Conservation (phyloP, 73 alveolate species). For the Stentor roeselii region DNA sequence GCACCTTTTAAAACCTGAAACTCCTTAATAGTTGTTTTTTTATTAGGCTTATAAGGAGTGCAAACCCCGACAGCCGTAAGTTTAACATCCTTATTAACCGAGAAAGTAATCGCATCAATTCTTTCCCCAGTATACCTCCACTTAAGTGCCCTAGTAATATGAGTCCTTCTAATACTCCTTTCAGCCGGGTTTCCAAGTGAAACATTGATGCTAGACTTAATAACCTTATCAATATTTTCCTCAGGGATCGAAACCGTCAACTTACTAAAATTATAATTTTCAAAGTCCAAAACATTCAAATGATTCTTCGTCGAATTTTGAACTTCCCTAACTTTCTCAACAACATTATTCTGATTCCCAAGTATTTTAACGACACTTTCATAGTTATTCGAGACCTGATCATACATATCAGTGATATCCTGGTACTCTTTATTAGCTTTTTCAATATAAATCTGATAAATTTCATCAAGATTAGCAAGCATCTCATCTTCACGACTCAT, state of each 20-base stretch:
- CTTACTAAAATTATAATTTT: not conserved
- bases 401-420: not conserved
- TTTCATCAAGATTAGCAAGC: not conserved
- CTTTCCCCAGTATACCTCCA: constrained; percentile 6
- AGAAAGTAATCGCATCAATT: not conserved
- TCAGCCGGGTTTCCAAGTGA: not conserved
- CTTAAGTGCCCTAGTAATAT: not conserved
- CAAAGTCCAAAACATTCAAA: not conserved
- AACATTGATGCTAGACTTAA: not conserved
- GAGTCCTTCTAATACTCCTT: not conserved
- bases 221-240: not conserved
- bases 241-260: not conserved
- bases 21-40: too few relatives aligned
- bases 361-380: not conserved
- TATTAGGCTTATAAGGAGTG: too few relatives aligned
- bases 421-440: not conserved
- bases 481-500: not conserved
- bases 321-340: not conserved
- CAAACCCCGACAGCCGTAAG: too few relatives aligned
- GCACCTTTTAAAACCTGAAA: too few relatives aligned
- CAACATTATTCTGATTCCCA: not conserved
- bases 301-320: not conserved
- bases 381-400: not conserved
- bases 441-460: not conserved
- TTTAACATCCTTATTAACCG: too few relatives aligned